These are phyloP conservation scores for Streptanthus diversifolius DNA, from an alignment of 345 rosid genomes.

Conservation along the genomic window DNA sequence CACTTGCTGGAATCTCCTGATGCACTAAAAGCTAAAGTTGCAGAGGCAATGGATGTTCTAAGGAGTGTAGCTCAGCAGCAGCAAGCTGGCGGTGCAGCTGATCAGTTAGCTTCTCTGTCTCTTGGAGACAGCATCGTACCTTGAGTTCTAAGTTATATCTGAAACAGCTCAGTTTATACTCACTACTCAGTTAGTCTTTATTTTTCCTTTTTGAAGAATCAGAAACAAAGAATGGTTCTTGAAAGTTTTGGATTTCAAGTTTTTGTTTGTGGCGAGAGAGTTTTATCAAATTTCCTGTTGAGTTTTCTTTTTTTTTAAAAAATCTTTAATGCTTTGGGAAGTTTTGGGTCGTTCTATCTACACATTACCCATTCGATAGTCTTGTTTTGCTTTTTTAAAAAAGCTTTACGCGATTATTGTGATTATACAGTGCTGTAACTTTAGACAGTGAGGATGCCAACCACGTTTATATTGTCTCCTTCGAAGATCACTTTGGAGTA, in stretches of 20 bases:
- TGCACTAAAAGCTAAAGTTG: conserved; percentile 54
- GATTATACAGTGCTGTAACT: no score
- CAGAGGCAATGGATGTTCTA: conserved; percentile 51
- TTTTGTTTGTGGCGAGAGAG: conserved; percentile 19
- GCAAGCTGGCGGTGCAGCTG: conserved; percentile 47
- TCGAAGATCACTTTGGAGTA: no score
- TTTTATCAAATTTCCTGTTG: neutral
- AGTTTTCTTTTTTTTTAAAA: neutral
- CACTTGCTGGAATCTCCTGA: conserved; percentile 66
- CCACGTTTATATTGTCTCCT: no score
- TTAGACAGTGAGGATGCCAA: no score
- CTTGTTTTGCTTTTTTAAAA: neutral
- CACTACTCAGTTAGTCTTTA: neutral
- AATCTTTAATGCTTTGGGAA: conserved; percentile 27
- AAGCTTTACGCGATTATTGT: neutral
- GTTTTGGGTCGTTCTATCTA: conserved; percentile 13
- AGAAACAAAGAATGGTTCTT: conserved; percentile 26
- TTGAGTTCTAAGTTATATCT: conserved; percentile 27
- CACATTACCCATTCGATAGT: neutral
- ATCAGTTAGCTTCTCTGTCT: conserved; percentile 57
- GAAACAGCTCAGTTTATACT: conserved; percentile 19
- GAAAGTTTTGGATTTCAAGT: conserved; percentile 29
- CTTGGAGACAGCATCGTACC: conserved; percentile 49
- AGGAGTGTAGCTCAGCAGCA: conserved; percentile 52
- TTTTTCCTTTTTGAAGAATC: neutral